Percentiles rank a stretch among this genome's conserved stretches.
Conservation (phyloP, 1,284 basidiomycete species). For the Tylopilus sp. region DNA sequence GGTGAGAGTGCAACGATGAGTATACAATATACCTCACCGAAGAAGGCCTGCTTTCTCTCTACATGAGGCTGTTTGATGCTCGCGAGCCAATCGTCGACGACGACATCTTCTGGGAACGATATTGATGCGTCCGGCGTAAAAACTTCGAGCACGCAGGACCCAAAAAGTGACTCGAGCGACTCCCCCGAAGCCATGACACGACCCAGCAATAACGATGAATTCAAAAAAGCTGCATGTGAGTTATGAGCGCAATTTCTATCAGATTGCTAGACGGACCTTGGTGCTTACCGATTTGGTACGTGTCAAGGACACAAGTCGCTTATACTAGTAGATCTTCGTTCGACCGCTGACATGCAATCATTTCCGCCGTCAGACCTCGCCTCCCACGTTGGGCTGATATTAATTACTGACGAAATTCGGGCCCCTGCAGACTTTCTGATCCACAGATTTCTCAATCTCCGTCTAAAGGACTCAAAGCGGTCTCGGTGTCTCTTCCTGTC, state of each 20-base stretch:
- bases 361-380: conserved; percentile 29
- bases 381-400: conserved; percentile 36
- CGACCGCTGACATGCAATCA: conserved; percentile 25
- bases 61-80: conserved; percentile 35
- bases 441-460: conserved; percentile 44
- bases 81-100: conserved; percentile 54
- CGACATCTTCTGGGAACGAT: conserved; percentile 48
- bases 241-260: background rate
- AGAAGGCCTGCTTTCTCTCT: conserved; percentile 63
- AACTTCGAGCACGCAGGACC: conserved; percentile 56
- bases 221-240: background rate
- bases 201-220: background rate
- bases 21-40: conserved; percentile 49
- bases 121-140: conserved; percentile 62
- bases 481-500: conserved; percentile 49
- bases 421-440: conserved; percentile 66
- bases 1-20: conserved; percentile 14
- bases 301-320: no score
- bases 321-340: no score
- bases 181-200: conserved; percentile 22
- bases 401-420: conserved; percentile 62
- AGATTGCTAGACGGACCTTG: background rate
- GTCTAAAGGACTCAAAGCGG: conserved; percentile 45
- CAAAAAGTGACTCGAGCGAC: conserved; percentile 61
- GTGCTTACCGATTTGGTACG: no score